Evolutionary conservation across 345 rosid genomes (phyloP), one percentile per base, ranked within the genome.

Genomic region (Trapa incisa): DNA sequence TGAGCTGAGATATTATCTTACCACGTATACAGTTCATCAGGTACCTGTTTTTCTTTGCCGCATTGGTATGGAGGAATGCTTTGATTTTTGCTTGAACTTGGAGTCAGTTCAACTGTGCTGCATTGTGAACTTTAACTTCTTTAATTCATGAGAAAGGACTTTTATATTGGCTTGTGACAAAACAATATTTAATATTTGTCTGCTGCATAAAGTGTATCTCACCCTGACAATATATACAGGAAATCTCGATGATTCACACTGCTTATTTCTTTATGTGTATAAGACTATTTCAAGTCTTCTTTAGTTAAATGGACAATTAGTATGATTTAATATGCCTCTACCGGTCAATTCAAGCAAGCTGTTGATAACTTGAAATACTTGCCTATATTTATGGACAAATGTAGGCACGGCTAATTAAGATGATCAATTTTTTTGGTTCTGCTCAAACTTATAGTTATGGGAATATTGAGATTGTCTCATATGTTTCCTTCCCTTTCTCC

Each of bases 21-120:
- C 85, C 48, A 86, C 89, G 0, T 88, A 86, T 71, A 87, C 92
- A 0, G 91, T 95, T 58, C 96, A 95, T 76, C 90, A 95, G 99
- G 98, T 95, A 71, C 67, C 77, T 57, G n/a, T 43, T 45, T 45
- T 43, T 22, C 39, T 32, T 14, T 41, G 68, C 41, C 14, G 8
- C 47, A 17, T 38, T 37, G 12, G 9, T 4, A 35, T 3, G 17
- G 64, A 13, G 42, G 32, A 47, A 58, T 62, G 43, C 37, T 7
- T 35, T 8, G 17, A 35, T 36, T 35, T 69, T 13, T 61, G 35
- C 67, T 53, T 43, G 67, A 47, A 41, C 9, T 65, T 6, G 32
- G 37, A 29, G 63, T 2, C 2, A 11, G 15, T 2, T 58, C 0
- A 35, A 15, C 13, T 4, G n/a, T 47, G 2, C 61, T 22, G 9